A percentile compares a stretch with the other conserved stretches of the same genome.
Evolutionary conservation across 2,329 filamentous ascomycete genomes (phyloP).

Genomic region (Colletotrichum camelliae): DNA sequence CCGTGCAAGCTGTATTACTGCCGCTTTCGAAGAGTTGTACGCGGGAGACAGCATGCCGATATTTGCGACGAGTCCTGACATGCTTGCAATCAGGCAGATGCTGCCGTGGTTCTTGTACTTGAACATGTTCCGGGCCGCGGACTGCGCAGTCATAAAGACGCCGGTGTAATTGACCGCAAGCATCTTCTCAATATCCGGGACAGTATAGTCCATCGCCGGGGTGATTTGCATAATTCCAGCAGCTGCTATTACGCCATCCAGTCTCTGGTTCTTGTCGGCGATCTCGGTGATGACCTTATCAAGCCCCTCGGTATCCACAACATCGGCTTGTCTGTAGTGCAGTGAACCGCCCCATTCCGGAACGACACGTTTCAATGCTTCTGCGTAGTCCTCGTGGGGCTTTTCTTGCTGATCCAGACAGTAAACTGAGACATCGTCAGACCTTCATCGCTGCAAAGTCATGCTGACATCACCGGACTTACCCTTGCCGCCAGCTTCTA

Average conservation of each 20-base stretch:
- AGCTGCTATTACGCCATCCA: conserved; percentile 74
- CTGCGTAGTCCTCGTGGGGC: conserved; percentile 62
- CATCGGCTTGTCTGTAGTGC: conserved; percentile 71
- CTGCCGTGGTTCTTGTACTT: conserved; percentile 56
- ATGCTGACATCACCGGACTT: background rate
- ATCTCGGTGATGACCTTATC: conserved; percentile 65
- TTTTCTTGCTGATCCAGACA: conserved; percentile 58
- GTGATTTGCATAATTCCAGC: conserved; percentile 74
- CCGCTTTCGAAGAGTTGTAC: conserved; percentile 72
- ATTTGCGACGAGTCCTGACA: conserved; percentile 57
- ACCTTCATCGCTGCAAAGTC: background rate
- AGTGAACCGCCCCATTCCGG: conserved; percentile 67
- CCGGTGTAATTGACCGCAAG: conserved; percentile 75
- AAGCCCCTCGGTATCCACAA: conserved; percentile 64
- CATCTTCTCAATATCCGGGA: conserved; percentile 63
- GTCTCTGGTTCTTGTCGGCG: conserved; percentile 61
- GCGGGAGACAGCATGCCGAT: conserved; percentile 70
- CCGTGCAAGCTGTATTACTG: conserved; percentile 65
- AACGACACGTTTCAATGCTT: conserved; percentile 66
- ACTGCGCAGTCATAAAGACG: conserved; percentile 73
- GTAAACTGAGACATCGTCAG: conserved; percentile 48
- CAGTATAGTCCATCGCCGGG: conserved; percentile 69
- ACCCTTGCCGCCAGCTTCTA: conserved; percentile 77
- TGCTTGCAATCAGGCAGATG: conserved; percentile 63
- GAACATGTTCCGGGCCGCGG: conserved; percentile 69